Evolutionary conservation across 2,329 filamentous ascomycete species (phyloP).

Genomic region (Ilyonectria mors-panacis): DNA sequence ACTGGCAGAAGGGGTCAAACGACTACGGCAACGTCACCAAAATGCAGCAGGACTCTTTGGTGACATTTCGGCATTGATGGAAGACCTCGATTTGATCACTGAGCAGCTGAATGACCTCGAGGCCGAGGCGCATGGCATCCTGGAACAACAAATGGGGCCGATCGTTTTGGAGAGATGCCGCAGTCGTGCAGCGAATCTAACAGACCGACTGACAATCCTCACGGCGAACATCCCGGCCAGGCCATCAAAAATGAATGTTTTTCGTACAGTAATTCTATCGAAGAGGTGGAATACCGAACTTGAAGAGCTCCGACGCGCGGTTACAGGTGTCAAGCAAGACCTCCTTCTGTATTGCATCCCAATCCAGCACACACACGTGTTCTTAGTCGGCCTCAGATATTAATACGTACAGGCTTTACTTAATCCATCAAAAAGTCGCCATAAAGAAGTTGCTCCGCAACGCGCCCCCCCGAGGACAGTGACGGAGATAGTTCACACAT

Average conservation of each 20-base stretch:
- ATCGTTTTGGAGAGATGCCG: slow-evolving; percentile 27
- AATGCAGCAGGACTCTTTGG: neutral
- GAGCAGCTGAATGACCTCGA: slow-evolving; percentile 4
- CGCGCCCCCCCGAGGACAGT: neutral
- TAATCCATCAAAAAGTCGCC: neutral
- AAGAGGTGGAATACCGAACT: slow-evolving; percentile 23
- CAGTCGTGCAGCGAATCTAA: neutral
- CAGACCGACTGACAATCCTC: neutral
- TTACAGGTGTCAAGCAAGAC: neutral
- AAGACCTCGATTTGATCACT: neutral
- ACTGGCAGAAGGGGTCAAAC: slow-evolving; percentile 20
- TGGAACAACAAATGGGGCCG: slow-evolving; percentile 21
- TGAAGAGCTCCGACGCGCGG: neutral
- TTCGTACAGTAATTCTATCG: neutral
- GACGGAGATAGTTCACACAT: neutral
- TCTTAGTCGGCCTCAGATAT: neutral
- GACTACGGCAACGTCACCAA: slow-evolving; percentile 13
- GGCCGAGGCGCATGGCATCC: rapidly evolving
- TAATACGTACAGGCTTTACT: neutral
- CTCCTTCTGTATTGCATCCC: neutral
- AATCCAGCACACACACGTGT: neutral
- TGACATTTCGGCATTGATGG: neutral
- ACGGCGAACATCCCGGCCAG: neutral
- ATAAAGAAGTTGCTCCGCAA: neutral
- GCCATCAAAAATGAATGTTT: neutral